Conservation (phyloP, 2,329 filamentous ascomycete species). For the Fusarium zealandicum region DNA sequence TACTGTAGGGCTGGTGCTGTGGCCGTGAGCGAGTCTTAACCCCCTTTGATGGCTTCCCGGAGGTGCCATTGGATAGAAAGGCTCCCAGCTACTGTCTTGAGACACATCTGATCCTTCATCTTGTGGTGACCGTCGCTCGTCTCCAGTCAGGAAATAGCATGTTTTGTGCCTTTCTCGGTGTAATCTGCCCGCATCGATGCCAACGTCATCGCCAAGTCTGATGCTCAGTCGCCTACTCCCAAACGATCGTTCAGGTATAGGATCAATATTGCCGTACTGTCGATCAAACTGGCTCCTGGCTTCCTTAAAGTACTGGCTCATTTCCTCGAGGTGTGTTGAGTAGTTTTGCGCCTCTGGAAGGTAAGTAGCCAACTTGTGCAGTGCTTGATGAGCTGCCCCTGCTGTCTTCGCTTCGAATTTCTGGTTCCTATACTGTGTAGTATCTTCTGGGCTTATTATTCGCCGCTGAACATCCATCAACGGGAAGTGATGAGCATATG, state of each 20-base stretch:
- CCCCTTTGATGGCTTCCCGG: constrained; percentile 5
- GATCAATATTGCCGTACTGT: neutral
- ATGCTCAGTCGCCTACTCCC: constrained; percentile 22
- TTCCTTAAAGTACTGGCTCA: constrained; percentile 21
- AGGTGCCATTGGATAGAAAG: neutral
- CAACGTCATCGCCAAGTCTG: constrained; percentile 19
- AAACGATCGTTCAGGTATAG: neutral
- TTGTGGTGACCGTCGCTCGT: constrained; percentile 9
- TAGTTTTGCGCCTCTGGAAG: constrained; percentile 29
- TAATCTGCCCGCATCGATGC: constrained; percentile 3
- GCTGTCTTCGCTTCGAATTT: constrained; percentile 11
- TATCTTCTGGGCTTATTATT: constrained; percentile 3
- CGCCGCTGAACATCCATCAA: constrained; percentile 66
- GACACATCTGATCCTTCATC: constrained; percentile 21
- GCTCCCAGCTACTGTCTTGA: constrained; percentile 7
- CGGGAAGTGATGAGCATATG: constrained; percentile 72
- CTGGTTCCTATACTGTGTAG: neutral
- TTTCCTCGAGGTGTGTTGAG: constrained; percentile 21
- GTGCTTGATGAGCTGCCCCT: constrained; percentile 24
- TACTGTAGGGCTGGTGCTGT: constrained; percentile 17
- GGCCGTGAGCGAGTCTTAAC: neutral
- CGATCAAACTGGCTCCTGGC: constrained; percentile 6
- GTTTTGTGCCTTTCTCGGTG: neutral
- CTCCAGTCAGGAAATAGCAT: neutral
- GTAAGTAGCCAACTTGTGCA: constrained; percentile 22